Evolutionary conservation across 2,329 filamentous ascomycete genomes (phyloP), one percentile per base, ranked within the genome.

Genomic region (Ophiocordyceps sinensis): DNA sequence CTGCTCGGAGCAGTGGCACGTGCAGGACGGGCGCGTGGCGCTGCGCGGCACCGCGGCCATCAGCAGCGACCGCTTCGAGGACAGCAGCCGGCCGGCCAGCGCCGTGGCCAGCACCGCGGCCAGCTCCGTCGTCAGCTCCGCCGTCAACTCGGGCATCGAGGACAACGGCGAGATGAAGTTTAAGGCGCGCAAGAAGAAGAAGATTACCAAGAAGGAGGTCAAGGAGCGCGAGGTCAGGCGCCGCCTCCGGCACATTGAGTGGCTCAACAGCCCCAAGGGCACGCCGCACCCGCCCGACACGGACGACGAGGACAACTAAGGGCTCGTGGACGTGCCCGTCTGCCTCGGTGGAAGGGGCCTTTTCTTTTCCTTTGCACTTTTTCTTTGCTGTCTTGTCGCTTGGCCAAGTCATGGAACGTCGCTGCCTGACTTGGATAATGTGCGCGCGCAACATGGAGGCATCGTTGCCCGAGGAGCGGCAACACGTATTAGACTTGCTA

Each of bases 1-100:
- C 11, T 91, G 91, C 65, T 85, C 84, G 4, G 93, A 98, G 68
- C 88, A 96, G 65, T 94, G 91, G 85, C 84, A 93, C 63, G 85
- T 98, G 49, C 80, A 77, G 42, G 85, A 89, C 53, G 91, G 91
- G 2, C 80, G 82, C 39, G 81, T 98, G 45, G 83, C 85, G 3
- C 81, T 88, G 64, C 86, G 86, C 59, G 86, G 85, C 51, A 77
- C 79, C 58, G 66, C 80, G 2, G 79, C 85, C 43, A 71, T 93
- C 48, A 70, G 75, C 41, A 67, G 83, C 35, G 85, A 89, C 61
- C 82, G 87, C 47, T 95, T 96, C 62, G 88, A 95, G 63, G 89
- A 95, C 59, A 73, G 70, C 46, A 73, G 70, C 46, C 71, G 79
- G 10, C 76, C 82, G 17, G 81, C 75, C 41, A 70, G 68, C 48